Evolutionary conservation across 768 basidiomycete genomes (phyloP), one percentile per base, ranked within the genome.

Genomic region (Lentinula guzmanii): DNA sequence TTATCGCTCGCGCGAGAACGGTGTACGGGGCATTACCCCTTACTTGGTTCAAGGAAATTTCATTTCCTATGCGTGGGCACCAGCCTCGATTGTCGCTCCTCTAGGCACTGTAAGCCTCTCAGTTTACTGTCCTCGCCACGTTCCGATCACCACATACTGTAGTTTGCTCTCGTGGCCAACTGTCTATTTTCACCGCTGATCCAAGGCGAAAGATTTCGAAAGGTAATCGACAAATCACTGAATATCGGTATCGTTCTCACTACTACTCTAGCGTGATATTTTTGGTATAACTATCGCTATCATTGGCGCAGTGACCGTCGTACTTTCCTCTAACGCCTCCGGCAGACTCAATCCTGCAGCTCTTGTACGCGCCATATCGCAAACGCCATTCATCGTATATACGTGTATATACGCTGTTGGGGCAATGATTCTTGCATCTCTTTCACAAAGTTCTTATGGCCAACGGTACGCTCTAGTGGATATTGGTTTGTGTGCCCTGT

Each of bases 121-220:
- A 35, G 59, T 52, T 52, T 33, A 16, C 62, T 56, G 58, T 60
- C 33, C 39, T 54, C 21, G 28, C 63, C 42, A 50, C 13, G 50
- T 62, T 52, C 54, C 21, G 53, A 48, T 21, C 39, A 62, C 58
- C 34, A 60, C 24, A 62, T 50, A 4, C 16, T 53, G 15, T 59
- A 93, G 87, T 90, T 93, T 72, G 93, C 94, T 2, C 79, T 98
- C n/a, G 86, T 96, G 62, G 93, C 96, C 13, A 98, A 98, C 71
- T 98, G 95, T 69, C 79, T 95, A 43, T 94, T 98, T 65, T 93
- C 95, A 1, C 96, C 96, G 15, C 67, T 93, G 2, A 82, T 98
- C 69, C 80, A 93, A 9, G 79, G 84, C 8, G 93, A 98, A 74
- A 82, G 82, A 5, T 95, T 99, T 70, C 86, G 89, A 39, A 88